Evolutionary conservation across 805 yeast species (phyloP), one percentile per base, ranked within the genome.

Genomic region (Wickerhamiella occidentalis): DNA sequence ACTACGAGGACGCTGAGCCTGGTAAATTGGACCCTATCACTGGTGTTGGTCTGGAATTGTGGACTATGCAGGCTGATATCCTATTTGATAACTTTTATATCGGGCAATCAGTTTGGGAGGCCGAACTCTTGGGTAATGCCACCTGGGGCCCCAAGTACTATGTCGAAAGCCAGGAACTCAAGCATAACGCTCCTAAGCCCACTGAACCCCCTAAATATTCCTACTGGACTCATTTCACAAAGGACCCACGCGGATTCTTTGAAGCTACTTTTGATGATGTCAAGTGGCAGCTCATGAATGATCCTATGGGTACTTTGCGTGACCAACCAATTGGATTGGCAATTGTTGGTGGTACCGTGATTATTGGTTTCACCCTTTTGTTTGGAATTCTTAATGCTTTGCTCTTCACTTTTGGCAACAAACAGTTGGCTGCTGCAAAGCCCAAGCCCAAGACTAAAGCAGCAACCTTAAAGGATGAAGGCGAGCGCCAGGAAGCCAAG

Each of bases 11-110:
- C 58, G 30, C 23, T 43, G 67, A 58, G 3, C 87, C 92, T 4
- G 69, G 81, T 9, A 69, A 78, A 55, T 64, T 81, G 51, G 80
- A 77, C 56, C 76, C 79, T 29, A 76, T 85, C 54, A 88, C 87
- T 21, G 94, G 83, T 9, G 58, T 86, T 41, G 95, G 94, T 7
- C 84, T 88, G 60, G 96, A 87, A 64, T 69, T 87, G 54, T 87
- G 95, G 95, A 76, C 90, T 43, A 82, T 87, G 80, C 80, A 84
- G 55, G 71, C 72, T 40, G 76, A 83, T 45, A 76, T 86, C 46
- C 57, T 84, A 62, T 85, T 87, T 62, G 85, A 85, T 63, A 85
- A 87, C 67, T 77, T 87, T 53, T 88, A 87, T 63, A 64, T 87
- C 53, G 96, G 96, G 26, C 88, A 85, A 61, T 78, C 84, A 1